Conservation (phyloP, 345 rosid genomes). For the Lumnitzera racemosa region DNA sequence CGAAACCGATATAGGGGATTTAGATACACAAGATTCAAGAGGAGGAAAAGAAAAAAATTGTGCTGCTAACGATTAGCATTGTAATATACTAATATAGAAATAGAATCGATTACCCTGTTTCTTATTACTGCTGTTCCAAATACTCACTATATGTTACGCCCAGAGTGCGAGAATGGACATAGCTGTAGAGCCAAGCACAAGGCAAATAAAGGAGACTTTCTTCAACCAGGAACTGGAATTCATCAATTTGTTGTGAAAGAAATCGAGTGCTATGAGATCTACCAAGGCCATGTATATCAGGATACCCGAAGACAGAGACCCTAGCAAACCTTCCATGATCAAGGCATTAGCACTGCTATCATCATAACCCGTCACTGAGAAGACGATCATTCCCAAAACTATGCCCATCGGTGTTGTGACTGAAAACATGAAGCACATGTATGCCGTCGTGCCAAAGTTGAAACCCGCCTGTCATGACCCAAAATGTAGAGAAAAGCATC, state of each 20-base stretch:
- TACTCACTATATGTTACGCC: slow-evolving; percentile 36
- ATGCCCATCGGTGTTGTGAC: slow-evolving; percentile 91
- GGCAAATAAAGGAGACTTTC: slow-evolving; percentile 64
- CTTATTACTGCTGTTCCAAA: background rate
- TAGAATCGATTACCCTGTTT: background rate
- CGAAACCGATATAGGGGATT: no score
- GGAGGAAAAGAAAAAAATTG: no score
- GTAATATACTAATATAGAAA: no score
- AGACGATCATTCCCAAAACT: slow-evolving; percentile 72
- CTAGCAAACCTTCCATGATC: slow-evolving; percentile 83
- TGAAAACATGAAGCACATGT: slow-evolving; percentile 89
- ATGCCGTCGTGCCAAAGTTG: slow-evolving; percentile 53
- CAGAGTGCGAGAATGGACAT: slow-evolving; percentile 96
- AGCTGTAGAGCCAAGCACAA: slow-evolving; percentile 60
- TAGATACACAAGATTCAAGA: no score
- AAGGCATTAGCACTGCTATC: slow-evolving; percentile 70
- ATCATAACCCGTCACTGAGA: slow-evolving; percentile 68
- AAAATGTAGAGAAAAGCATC: no score
- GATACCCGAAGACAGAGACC: slow-evolving; percentile 78
- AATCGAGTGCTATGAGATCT: slow-evolving; percentile 80
- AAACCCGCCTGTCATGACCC: slow-evolving; percentile 69
- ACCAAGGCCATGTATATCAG: slow-evolving; percentile 93
- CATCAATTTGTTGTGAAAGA: slow-evolving; percentile 89
- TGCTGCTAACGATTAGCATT: no score
- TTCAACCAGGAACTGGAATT: slow-evolving; percentile 48